These are phyloP conservation scores for Yamadazyma atlantica DNA, from an alignment of 1,139 yeast genomes.

Conservation along the genomic window DNA sequence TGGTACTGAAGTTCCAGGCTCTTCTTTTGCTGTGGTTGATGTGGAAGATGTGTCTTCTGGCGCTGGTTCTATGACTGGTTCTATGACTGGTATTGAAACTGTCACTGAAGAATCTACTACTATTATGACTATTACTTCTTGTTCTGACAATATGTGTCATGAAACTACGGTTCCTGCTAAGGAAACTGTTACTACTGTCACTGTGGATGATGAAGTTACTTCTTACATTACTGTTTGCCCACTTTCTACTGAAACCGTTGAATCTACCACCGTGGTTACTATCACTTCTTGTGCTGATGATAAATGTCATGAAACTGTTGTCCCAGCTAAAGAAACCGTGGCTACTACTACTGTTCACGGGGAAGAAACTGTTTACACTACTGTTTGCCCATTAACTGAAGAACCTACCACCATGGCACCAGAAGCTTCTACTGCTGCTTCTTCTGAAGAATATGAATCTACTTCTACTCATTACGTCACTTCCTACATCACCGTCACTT, in stretches of 20 bases:
- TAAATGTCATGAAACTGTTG: conserved; percentile 20
- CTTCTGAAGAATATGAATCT: conserved; percentile 13
- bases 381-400: conserved; percentile 44
- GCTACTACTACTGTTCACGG: conserved; percentile 45
- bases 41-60: conserved; percentile 11
- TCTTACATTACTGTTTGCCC: conserved; percentile 24
- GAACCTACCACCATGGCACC: conserved; percentile 5
- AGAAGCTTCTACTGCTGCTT: conserved; percentile 12
- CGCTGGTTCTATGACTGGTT: conserved; percentile 7
- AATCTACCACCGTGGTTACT: conserved; percentile 13
- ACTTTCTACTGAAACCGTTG: conserved; percentile 12
- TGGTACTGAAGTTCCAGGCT: conserved; percentile 22
- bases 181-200: conserved; percentile 17
- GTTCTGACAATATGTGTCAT: conserved; percentile 35
- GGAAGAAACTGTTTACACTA: conserved; percentile 46
- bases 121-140: conserved; percentile 44
- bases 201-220: conserved; percentile 24
- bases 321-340: conserved; percentile 25
- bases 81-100: conserved; percentile 13
- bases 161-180: conserved; percentile 31
- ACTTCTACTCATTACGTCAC: conserved; percentile 16
- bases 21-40: conserved; percentile 17
- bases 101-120: conserved; percentile 19
- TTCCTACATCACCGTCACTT: conserved; percentile 16
- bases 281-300: conserved; percentile 17